Percentiles rank a stretch among this genome's conserved stretches.
phyloP scores from a whole-genome alignment of 208 protist species.

The Wallacemonas sp. region DNA sequence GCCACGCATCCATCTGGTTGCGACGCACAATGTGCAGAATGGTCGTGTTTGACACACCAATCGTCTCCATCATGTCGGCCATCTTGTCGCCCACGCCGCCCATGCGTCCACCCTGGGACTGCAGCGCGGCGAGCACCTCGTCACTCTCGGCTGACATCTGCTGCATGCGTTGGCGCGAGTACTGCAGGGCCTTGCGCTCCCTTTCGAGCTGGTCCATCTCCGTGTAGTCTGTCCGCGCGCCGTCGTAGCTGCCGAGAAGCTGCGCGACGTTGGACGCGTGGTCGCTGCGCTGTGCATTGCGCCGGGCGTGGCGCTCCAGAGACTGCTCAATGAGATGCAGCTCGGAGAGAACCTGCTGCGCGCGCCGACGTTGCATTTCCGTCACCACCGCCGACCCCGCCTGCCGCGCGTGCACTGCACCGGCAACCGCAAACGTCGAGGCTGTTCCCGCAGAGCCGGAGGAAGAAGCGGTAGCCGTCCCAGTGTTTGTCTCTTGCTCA shows the following conservation, averaged over 20 bases:
- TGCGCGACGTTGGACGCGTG: conserved; percentile 44
- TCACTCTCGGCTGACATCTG: conserved; percentile 70
- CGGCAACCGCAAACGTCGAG: background rate
- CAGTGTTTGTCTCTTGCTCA: too few species aligned
- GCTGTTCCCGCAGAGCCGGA: too few species aligned
- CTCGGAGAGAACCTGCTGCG: conserved; percentile 67
- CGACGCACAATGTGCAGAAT: conserved; percentile 79
- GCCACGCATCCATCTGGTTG: conserved; percentile 80
- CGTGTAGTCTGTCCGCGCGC: conserved; percentile 39
- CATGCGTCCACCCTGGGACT: conserved; percentile 62
- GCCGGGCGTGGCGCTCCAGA: conserved; percentile 42
- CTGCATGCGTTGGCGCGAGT: conserved; percentile 63
- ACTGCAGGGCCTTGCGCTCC: conserved; percentile 68
- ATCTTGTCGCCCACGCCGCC: conserved; percentile 60
- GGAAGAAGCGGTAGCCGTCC: too few species aligned
- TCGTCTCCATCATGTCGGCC: conserved; percentile 66
- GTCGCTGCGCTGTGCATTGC: conserved; percentile 35
- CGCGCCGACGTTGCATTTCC: conserved; percentile 60
- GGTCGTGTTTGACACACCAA: conserved; percentile 80
- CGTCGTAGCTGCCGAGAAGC: conserved; percentile 43
- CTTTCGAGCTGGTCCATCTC: conserved; percentile 52
- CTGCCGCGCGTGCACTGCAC: conserved; percentile 20
- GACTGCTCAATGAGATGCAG: conserved; percentile 53
- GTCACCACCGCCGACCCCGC: conserved; percentile 29
- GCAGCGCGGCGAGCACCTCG: conserved; percentile 64